Base-by-base conservation (phyloP, 2,329 filamentous ascomycete species). In the Curvularia eragrostidis region DNA sequence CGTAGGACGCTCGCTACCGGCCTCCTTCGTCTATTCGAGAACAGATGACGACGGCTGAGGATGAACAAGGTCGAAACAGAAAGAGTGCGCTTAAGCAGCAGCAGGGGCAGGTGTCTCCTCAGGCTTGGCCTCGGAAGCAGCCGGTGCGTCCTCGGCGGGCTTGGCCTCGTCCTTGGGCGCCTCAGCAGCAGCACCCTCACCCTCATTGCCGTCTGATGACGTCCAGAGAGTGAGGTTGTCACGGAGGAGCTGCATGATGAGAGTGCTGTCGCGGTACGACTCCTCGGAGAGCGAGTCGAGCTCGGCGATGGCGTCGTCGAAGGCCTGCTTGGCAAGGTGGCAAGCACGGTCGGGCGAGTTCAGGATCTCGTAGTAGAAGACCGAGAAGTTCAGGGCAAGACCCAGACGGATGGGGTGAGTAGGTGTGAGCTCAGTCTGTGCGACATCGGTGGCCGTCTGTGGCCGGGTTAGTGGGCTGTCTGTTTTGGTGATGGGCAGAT, bases 301-400 rank as follows among this genome's bases (percentile, higher is more conserved):
- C 88, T 98, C 93, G 76, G 94, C 94, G 79, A 98, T 97, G 75
- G 94, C 94, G 80, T 97, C 94, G 79, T 98, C 94, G 77, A 98
- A 98, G 49, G 95, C 94, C 85, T 98, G 94, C 89, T 98, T 98
- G 82, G 94, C 94, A 69, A 98, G 89, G 80, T 98, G 94, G 88
- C 94, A 98, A 77, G 94, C 94, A 78, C 91, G 92, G 82, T 97
- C 93, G 75, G 93, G 94, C 34, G 93, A 96, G 89, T 97, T 98
- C 78, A 97, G 85, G 79, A 97, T 97, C 87, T 97, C 95, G 82
- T 97, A 97, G 88, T 97, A 97, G 86, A 97, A 97, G 75, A 97
- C 94, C 66, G 93, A 97, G 88, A 98, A 97, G 90, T 97, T 98
- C 72, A 98, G 89, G 70, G 94, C 94, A 75, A 98, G 90, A 80